Percentiles rank a stretch among this genome's conserved stretches.
Evolutionary conservation across 495 filamentous ascomycete genomes (phyloP).

Genomic region (Penicillium coprophilum): DNA sequence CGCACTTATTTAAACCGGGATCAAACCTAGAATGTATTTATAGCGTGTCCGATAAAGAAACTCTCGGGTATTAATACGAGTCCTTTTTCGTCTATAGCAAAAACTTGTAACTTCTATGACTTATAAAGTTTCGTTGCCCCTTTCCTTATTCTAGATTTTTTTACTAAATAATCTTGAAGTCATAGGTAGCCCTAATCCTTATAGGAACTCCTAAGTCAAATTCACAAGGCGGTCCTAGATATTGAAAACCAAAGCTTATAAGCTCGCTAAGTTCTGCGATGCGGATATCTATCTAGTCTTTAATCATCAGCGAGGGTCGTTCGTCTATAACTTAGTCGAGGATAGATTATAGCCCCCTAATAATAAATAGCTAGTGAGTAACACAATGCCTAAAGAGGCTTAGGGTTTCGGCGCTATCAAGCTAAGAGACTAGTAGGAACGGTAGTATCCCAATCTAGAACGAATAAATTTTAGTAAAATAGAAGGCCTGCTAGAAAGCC

Average conservation of each 20-base stretch:
- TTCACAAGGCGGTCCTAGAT: background rate
- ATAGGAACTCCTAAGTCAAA: background rate
- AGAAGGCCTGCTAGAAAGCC: background rate
- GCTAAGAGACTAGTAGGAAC: no score
- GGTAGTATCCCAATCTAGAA: background rate
- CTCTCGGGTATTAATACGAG: background rate
- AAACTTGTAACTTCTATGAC: background rate
- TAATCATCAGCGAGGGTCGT: background rate
- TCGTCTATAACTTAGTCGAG: background rate
- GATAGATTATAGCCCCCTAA: background rate
- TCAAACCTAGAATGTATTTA: no score
- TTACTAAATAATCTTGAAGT: background rate
- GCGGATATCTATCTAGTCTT: background rate
- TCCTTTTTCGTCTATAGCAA: background rate
- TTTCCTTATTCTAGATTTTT: background rate
- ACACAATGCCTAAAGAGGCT: no score
- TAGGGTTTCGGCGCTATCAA: no score
- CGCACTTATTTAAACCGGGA: no score
- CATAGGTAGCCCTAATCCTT: background rate
- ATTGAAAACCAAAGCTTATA: background rate
- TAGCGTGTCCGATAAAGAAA: no score
- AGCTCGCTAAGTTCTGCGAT: background rate
- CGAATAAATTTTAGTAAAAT: background rate
- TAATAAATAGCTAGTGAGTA: constrained; percentile 1
- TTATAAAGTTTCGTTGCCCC: background rate